Conservation (phyloP, 768 basidiomycete species). For the Amanita subjunquillea region DNA sequence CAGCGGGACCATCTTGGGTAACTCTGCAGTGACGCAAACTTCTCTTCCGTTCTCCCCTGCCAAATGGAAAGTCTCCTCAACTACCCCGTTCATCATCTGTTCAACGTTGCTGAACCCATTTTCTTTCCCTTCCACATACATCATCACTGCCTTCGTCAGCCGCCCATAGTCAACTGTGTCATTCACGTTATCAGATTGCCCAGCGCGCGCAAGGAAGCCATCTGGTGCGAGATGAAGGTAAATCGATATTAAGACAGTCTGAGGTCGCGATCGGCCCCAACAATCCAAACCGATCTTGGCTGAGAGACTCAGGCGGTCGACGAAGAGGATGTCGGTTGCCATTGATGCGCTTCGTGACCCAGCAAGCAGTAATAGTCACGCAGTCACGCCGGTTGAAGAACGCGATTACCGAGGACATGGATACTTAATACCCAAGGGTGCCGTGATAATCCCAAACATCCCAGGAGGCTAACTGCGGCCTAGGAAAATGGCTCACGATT, state of each 20-base stretch:
- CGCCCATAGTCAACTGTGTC: conserved; percentile 60
- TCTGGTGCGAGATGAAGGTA: conserved; percentile 30
- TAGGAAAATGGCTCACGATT: too few relatives aligned
- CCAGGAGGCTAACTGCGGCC: too few relatives aligned
- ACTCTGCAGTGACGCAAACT: conserved; percentile 30
- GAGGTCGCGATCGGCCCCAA: conserved; percentile 36
- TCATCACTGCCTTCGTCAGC: conserved; percentile 38
- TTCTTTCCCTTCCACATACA: conserved; percentile 14
- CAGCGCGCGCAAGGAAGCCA: conserved; percentile 33
- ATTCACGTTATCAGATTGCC: conserved; percentile 36
- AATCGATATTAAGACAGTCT: conserved; percentile 43
- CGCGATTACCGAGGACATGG: too few relatives aligned
- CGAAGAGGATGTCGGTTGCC: conserved; percentile 31
- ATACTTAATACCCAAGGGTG: too few relatives aligned
- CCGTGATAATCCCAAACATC: too few relatives aligned
- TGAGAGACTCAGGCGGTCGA: conserved; percentile 30
- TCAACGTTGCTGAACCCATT: conserved; percentile 18
- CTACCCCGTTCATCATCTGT: conserved; percentile 25
- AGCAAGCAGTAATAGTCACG: too few relatives aligned
- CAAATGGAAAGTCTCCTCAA: conserved; percentile 24
- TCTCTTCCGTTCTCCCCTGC: conserved; percentile 24
- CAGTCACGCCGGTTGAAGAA: too few relatives aligned
- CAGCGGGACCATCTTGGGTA: conserved; percentile 38
- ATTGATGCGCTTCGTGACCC: not conserved
- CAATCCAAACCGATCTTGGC: conserved; percentile 38